Evolutionary conservation across 2,329 filamentous ascomycete genomes (phyloP), one percentile per base, ranked within the genome.

Genomic region (Bipolaris bicolor): DNA sequence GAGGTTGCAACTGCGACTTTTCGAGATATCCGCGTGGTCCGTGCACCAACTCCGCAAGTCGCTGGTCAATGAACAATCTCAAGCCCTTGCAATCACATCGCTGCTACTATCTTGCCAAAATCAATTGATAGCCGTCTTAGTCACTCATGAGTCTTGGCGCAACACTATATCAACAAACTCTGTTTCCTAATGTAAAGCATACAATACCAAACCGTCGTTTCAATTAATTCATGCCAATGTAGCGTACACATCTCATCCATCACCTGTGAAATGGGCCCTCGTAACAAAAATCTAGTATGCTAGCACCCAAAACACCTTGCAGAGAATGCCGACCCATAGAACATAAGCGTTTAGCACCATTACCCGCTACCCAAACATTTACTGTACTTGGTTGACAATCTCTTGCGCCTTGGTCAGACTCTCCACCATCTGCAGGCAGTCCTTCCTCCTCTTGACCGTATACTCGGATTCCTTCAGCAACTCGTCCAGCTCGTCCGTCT

Each of bases 381-480:
- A 76, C 72, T 76, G 74, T 54, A 89, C 86, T 69, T 88, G 86
- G 79, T 91, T 93, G 76, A 99, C 95, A 80, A 99, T 98, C 83
- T 99, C 95, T 78, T 88, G 95, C 55, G 95, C 95, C 78, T 90
- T 90, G 67, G 84, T 81, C 72, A 99, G 83, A 53, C 91, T 96
- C 79, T 99, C 95, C 49, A 99, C 95, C 95, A 99, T 99, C 80
- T 97, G 92, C 80, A 96, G 92, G 80, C 95, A 99, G 79, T 99
- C 95, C 84, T 99, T 99, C 77, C 95, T 86, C 78, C 95, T 86
- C 71, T 94, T 88, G 71, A 96, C 85, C 3, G 95, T 99, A 83
- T 97, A 98, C 78, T 99, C 95, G 75, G 91, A 96, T 81, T 99
- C 95, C 84, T 97, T 97, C 64, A 99, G 88, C 64, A 99, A 83